Evolutionary conservation across 495 filamentous ascomycete genomes (phyloP), one percentile per base, ranked within the genome.

Genomic region (Podospora appendiculata): DNA sequence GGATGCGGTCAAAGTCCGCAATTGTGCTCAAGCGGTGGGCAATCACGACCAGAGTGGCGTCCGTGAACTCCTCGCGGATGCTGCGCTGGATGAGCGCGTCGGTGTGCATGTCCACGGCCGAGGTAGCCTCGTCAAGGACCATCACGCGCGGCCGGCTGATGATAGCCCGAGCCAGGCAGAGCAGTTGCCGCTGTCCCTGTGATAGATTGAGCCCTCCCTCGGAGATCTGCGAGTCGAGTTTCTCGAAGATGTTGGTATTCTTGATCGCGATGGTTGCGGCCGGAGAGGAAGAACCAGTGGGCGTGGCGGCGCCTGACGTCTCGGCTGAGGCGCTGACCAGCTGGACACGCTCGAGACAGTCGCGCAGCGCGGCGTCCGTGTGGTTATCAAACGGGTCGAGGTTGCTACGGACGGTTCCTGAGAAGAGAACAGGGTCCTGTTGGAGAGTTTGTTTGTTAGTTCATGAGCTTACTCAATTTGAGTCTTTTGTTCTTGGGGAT

Each of bases 41-140:
- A 61, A 96, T 92, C 2, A 93, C 89, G n/a, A 94, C 60, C 9
- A 94, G 65, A 0, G 89, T 91, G n/a, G 81, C 80, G 52, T 84
- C 79, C 8, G 73, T 77, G 50, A 93, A 94, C 63, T 90, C 87
- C 45, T 87, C 81, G 13, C 89, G 78, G 55, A 95, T 94, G 45
- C 79, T 85, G 11, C 84, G 76, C 68, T 95, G 89, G 56, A 96
- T 93, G 13, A 91, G 70, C 6, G 78, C 72, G 64, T 96, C 90
- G 0, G 88, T 93, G 38, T 83, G 79, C 84, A 89, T 90, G 66
- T 95, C 90, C 5, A 96, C 88, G 3, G 90, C 87, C 5, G 82
- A 86, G 0, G 90, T 96, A 0, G 90, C 90, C 69, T 96, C 90
- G 61, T 96, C 90, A 9, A 96, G 76, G 8, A 96, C 82, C 79